A percentile compares a stretch with the other conserved stretches of the same genome.
These are phyloP conservation scores for Solanum chmielewskii DNA, from an alignment of 257 asterid genomes.

Conservation along the genomic window DNA sequence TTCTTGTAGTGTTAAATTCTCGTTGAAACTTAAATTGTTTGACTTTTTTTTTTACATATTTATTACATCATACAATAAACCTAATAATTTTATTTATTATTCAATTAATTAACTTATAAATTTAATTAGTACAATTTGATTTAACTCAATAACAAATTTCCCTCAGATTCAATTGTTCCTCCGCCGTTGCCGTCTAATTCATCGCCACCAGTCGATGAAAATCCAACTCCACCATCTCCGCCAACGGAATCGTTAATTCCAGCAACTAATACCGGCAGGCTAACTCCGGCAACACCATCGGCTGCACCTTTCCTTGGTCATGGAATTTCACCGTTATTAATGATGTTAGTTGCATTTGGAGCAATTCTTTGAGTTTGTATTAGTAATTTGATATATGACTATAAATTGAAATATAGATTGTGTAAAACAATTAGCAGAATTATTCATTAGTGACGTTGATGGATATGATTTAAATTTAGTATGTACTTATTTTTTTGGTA, in stretches of 20 bases:
- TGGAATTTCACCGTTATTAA: constrained; percentile 1
- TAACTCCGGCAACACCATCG: constrained; percentile 12
- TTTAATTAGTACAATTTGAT: background rate
- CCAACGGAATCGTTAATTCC: background rate
- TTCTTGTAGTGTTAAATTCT: too few species aligned
- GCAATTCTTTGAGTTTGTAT: constrained; percentile 9
- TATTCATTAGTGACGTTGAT: background rate
- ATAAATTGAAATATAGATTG: background rate
- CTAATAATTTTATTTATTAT: background rate
- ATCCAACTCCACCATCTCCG: constrained; percentile 5
- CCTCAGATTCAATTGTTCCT: constrained; percentile 5
- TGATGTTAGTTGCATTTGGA: constrained; percentile 8
- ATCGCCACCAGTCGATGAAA: constrained; percentile 2
- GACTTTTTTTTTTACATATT: too few species aligned
- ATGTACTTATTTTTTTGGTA: background rate
- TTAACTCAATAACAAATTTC: background rate
- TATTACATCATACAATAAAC: background rate
- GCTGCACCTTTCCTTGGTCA: constrained; percentile 5
- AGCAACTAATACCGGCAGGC: background rate
- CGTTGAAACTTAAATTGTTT: too few species aligned
- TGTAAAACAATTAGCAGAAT: background rate
- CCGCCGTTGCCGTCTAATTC: constrained; percentile 4
- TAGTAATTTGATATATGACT: background rate
- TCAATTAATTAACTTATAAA: background rate
- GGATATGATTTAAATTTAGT: background rate